Base-by-base conservation (phyloP, 176 grass and related monocot species). In the Oryza glumipatula region DNA sequence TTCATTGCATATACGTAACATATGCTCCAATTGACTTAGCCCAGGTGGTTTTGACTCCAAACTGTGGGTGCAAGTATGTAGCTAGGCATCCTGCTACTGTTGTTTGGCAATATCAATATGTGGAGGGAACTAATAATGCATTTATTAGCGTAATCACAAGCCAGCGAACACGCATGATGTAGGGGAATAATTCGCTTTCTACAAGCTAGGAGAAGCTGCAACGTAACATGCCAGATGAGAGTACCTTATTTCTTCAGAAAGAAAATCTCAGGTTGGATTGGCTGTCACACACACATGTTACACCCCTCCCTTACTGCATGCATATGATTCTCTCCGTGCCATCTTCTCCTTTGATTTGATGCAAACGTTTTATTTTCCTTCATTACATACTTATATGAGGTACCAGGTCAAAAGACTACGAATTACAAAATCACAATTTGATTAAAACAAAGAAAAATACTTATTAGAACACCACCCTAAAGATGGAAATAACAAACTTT, bases 21-120 rank as follows among this genome's bases (percentile, higher is more conserved):
- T 68, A 38, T 41, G 39, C 39, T 38, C 32, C 26, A 39, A 38
- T 70, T 39, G 67, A 39, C 67, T 36, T 39, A 71, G 77, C 39
- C 76, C 30, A 24, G 26, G 17, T 69, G 67, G 78, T 70, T 54
- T 69, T 54, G 65, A 30, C 26, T 23, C 46, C 30, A 69, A 80
- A 54, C 78, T 6, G 78, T 80, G 78, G 78, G 65, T 52, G 46
- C 78, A 70, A 51, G 19, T 17, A 15, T 14, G 65, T 14, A 17
- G 11, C 14, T 6, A 81, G n/a, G 35, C 3, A 38, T 19, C 4
- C 35, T 70, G 35, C 68, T 11, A 15, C 17, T 69, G 49, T 9
- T 54, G 9, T 54, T 54, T 54, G 15, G 49, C 49, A 54, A 54
- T 17, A 6, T 48, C 49, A 54, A 54, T 17, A 6, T 48, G 11